Base-by-base conservation (phyloP, 179 eudicot species). In the Beta lomatogona region DNA sequence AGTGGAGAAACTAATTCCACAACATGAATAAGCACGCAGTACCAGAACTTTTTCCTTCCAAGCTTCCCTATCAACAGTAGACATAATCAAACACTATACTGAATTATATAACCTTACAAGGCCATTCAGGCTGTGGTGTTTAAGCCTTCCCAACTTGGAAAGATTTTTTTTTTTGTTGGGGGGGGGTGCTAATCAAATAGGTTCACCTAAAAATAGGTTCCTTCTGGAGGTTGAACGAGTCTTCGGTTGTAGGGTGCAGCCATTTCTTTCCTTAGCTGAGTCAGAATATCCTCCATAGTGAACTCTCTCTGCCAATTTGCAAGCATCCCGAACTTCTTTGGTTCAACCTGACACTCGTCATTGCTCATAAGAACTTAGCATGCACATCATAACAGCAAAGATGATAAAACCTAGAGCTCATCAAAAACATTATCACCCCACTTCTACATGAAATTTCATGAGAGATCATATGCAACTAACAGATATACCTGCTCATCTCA, bases 221-320 rank as follows among this genome's bases (percentile, higher is more conserved):
- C 98, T 85, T 94, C 98, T 11, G 93, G 90, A 70, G 98, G 98
- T 84, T 93, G 98, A 80, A 91, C 90, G 15, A 94, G 93, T 87
- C 90, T 94, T 21, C 98, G 93, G 90, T 93, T 95, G 73, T 93
- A 92, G 25, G 97, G 90, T n/a, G 91, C 83, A 28, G 87, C 88
- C 98, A 95, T 95, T 77, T 93, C 98, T 85, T 93, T 95, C 88
- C 91, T 93, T 82, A 95, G 85, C 83, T 95, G 94, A 71, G 90
- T 85, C 78, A 95, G 85, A 79, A 93, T 91, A 84, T 93, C 92
- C 85, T 95, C 98, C 98, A 95, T 93, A 55, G 97, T 93, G 86
- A 63, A 90, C 79, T 93, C 97, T 82, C 97, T 82, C 86, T 89
- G 90, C 98, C 98, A 95, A 81, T 90, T 86, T 60, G 91, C 78